phyloP scores from a whole-genome alignment of 257 asterid genomes.

The Gardenia jasminoides region DNA sequence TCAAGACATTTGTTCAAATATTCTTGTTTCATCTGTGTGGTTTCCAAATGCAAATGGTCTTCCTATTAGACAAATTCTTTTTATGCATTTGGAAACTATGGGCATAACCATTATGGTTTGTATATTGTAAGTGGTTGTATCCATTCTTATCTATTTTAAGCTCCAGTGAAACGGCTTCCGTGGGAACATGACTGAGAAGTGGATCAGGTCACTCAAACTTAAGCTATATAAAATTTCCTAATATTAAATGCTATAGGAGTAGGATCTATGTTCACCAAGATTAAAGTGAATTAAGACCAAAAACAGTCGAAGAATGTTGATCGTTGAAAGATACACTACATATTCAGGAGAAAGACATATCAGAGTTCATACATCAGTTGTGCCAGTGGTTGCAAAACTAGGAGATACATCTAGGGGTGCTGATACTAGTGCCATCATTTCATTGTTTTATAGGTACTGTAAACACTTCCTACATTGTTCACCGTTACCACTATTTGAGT shows the following conservation, averaged over 20 bases:
- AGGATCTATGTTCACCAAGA: neutral
- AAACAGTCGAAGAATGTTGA: slow-evolving; percentile 23
- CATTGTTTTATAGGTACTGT: slow-evolving; percentile 66
- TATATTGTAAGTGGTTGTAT: neutral
- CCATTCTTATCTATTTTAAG: neutral
- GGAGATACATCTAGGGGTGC: slow-evolving; percentile 72
- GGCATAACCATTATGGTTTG: neutral
- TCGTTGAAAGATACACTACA: slow-evolving; percentile 57
- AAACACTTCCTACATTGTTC: slow-evolving; percentile 7
- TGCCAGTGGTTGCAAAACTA: slow-evolving; percentile 67
- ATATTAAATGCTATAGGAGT: too few species aligned
- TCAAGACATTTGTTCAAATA: neutral
- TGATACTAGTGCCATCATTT: slow-evolving; percentile 65
- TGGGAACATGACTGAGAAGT: neutral
- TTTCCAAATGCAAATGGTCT: neutral
- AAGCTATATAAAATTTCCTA: too few species aligned
- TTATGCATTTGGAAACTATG: neutral
- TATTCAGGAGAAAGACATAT: slow-evolving; percentile 74
- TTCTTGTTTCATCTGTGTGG: neutral
- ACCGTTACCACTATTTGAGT: neutral
- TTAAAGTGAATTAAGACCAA: neutral
- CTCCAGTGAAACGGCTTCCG: neutral
- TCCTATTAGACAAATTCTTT: neutral
- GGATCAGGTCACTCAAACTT: too few species aligned
- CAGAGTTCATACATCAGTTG: slow-evolving; percentile 71